phyloP scores from a whole-genome alignment of 78 protist genomes.

The Protostelium mycophagum region DNA sequence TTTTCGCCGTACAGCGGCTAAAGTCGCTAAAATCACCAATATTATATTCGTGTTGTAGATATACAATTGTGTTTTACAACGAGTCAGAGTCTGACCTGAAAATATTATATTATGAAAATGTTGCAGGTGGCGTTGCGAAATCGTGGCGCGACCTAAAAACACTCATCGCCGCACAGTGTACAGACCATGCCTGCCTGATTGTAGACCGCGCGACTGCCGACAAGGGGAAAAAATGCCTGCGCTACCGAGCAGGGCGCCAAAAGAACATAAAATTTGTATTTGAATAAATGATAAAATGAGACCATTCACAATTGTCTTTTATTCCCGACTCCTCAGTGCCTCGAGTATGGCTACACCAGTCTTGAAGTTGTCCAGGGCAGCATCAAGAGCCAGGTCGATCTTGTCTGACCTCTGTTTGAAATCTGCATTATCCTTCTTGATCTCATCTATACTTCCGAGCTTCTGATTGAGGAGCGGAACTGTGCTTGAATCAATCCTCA shows the following conservation, averaged over 20 bases:
- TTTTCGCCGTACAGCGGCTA: slow-evolving; percentile 2
- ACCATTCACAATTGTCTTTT: neutral
- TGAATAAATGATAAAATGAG: neutral
- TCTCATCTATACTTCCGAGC: neutral
- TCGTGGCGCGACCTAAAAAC: slow-evolving; percentile 2
- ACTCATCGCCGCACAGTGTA: neutral
- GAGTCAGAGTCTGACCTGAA: slow-evolving; percentile 1
- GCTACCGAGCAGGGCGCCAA: slow-evolving; percentile 3
- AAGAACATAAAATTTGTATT: neutral
- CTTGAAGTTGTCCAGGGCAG: neutral
- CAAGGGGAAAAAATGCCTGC: neutral
- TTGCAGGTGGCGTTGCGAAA: slow-evolving; percentile 2
- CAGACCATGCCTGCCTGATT: slow-evolving; percentile 2
- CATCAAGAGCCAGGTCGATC: slow-evolving; percentile 2
- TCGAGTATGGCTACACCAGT: neutral
- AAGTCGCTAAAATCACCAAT: slow-evolving; percentile 1
- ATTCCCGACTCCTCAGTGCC: slow-evolving; percentile 2
- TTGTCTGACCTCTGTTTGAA: neutral
- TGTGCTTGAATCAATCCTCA: neutral
- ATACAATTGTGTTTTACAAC: neutral
- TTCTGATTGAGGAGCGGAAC: slow-evolving; percentile 1
- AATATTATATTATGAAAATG: neutral
- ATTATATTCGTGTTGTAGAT: neutral
- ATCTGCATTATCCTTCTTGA: slow-evolving; percentile 1
- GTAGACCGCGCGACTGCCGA: slow-evolving; percentile 1